Conservation (phyloP, 106 monocot species). For the Allium fistulosum region DNA sequence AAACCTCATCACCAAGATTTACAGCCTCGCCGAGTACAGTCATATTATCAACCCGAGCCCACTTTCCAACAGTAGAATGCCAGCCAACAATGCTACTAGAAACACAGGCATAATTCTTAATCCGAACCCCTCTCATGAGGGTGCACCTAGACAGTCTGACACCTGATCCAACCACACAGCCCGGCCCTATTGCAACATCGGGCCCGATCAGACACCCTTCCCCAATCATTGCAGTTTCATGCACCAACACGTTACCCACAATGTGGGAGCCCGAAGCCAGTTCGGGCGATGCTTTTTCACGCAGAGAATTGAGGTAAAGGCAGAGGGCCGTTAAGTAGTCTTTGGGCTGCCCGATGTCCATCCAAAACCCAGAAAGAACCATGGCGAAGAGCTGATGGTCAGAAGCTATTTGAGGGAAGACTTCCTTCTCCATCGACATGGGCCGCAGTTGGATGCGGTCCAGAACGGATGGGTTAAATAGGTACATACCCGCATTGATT, state of each 20-base stretch:
- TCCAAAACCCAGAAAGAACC: conserved; percentile 67
- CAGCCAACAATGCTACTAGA: conserved; percentile 72
- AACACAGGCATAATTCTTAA: conserved; percentile 55
- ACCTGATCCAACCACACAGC: conserved; percentile 61
- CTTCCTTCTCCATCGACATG: conserved; percentile 74
- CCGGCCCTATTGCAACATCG: conserved; percentile 49
- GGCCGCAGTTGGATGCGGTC: conserved; percentile 48
- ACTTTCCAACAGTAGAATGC: conserved; percentile 74
- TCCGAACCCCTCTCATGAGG: conserved; percentile 42
- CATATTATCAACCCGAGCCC: conserved; percentile 81
- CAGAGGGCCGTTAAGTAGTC: conserved; percentile 62
- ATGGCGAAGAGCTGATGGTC: conserved; percentile 52
- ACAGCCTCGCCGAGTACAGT: conserved; percentile 84
- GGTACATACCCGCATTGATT: conserved; percentile 52
- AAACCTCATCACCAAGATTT: conserved; percentile 66
- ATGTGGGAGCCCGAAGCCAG: conserved; percentile 42
- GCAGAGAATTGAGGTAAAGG: conserved; percentile 44
- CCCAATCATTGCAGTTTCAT: conserved; percentile 48
- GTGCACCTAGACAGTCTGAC: conserved; percentile 63
- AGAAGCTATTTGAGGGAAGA: conserved; percentile 51
- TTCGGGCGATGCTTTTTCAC: conserved; percentile 25
- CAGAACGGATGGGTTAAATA: conserved; percentile 44
- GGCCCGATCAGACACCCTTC: conserved; percentile 72
- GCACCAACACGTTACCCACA: conserved; percentile 59
- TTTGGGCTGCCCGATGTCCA: conserved; percentile 62